Percentiles rank a stretch among this genome's conserved stretches.
Conservation (phyloP, 140 eudicot species). For the Flaveria floridana region DNA sequence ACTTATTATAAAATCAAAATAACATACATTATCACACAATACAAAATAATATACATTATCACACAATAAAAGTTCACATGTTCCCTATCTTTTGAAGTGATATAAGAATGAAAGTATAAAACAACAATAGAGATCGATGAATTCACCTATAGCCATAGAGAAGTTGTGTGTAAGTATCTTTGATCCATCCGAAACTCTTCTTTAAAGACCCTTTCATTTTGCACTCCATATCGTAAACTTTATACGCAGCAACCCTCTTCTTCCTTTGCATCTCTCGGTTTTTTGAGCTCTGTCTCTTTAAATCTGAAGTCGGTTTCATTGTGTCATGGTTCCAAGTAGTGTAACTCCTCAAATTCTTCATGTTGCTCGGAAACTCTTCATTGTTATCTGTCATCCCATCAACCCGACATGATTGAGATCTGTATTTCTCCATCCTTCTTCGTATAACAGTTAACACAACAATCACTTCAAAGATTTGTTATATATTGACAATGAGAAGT, state of each 20-base stretch:
- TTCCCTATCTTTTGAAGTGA: background rate
- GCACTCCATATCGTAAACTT: constrained; percentile 57
- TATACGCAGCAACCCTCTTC: constrained; percentile 70
- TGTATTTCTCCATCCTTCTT: constrained; percentile 50
- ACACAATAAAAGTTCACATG: background rate
- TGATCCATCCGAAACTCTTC: constrained; percentile 82
- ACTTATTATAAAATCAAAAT: background rate
- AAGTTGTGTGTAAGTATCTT: constrained; percentile 45
- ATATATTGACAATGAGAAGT: constrained; percentile 23
- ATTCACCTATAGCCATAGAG: constrained; percentile 61
- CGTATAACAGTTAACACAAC: background rate
- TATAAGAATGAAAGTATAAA: background rate
- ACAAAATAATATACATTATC: background rate
- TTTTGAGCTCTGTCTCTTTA: constrained; percentile 46
- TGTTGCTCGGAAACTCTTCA: constrained; percentile 47
- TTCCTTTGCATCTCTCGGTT: constrained; percentile 76
- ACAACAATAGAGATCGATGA: background rate
- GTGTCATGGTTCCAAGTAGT: constrained; percentile 40
- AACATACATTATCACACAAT: background rate
- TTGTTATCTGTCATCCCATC: constrained; percentile 34
- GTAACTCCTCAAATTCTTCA: constrained; percentile 63
- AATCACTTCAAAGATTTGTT: constrained; percentile 14
- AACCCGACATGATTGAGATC: constrained; percentile 65
- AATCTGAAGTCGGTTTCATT: constrained; percentile 29
- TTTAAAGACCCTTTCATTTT: constrained; percentile 81